Evolutionary conservation across 1,284 basidiomycete species (phyloP).

Genomic region (Trametes versicolor): DNA sequence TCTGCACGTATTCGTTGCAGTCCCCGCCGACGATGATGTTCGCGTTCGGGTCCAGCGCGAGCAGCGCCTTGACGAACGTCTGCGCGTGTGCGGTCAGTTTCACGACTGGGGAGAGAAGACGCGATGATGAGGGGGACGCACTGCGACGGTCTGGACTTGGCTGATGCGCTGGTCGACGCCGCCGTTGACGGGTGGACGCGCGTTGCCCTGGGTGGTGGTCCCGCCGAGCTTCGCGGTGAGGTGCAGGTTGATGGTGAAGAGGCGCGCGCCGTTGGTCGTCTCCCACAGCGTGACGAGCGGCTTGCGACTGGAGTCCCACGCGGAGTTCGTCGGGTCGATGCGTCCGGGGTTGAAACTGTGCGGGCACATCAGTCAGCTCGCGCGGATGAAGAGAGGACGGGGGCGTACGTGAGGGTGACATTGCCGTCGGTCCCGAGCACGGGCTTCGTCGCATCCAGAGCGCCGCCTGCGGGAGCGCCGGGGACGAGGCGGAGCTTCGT

Average conservation of each 20-base stretch:
- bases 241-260: constrained; percentile 71
- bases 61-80: constrained; percentile 59
- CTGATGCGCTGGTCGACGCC: constrained; percentile 57
- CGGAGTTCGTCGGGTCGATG: constrained; percentile 66
- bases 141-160: constrained; percentile 62
- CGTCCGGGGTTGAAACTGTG: constrained; percentile 69
- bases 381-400: constrained; percentile 29
- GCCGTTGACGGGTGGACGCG: constrained; percentile 65
- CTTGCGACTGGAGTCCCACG: constrained; percentile 65
- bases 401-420: constrained; percentile 58
- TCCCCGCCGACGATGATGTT: constrained; percentile 68
- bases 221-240: constrained; percentile 65
- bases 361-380: background rate
- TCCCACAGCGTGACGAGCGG: constrained; percentile 67
- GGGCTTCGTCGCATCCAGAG: constrained; percentile 57
- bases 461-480: constrained; percentile 57
- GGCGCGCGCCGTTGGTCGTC: constrained; percentile 52
- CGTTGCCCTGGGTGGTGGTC: constrained; percentile 61
- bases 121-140: constrained; percentile 36
- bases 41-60: constrained; percentile 55
- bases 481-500: constrained; percentile 60
- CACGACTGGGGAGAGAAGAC: background rate
- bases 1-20: constrained; percentile 68
- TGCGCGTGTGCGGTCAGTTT: constrained; percentile 32
- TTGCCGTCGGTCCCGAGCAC: constrained; percentile 47